phyloP scores from a whole-genome alignment of 2,329 filamentous ascomycete species.

The Fusarium sp. region DNA sequence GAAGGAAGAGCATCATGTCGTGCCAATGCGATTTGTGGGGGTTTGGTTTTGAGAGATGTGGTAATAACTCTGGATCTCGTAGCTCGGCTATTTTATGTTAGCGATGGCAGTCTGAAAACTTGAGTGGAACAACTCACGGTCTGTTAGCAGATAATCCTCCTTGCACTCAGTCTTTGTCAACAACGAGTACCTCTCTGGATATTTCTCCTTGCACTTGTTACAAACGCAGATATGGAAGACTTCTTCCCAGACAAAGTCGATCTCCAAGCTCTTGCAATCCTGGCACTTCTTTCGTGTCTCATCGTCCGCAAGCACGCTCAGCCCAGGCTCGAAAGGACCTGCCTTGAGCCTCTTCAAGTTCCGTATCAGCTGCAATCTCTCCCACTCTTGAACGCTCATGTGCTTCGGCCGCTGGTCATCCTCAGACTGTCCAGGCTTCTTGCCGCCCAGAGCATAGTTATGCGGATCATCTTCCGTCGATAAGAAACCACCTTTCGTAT shows the following conservation, averaged over 20 bases:
- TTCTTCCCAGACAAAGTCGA: conserved; percentile 96
- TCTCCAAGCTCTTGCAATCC: conserved; percentile 85
- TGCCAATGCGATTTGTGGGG: conserved; percentile 97
- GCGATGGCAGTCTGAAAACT: not conserved
- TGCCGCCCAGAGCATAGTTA: conserved; percentile 74
- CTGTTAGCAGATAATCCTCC: conserved; percentile 94
- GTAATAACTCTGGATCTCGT: conserved; percentile 86
- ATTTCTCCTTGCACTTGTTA: conserved; percentile 85
- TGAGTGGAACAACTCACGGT: conserved; percentile 66
- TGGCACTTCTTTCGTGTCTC: conserved; percentile 77
- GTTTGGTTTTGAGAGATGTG: conserved; percentile 89
- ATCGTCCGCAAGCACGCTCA: conserved; percentile 76
- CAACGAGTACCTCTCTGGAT: conserved; percentile 91
- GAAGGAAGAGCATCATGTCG: conserved; percentile 97
- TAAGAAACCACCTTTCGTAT: conserved; percentile 96
- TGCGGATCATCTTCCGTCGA: conserved; percentile 91
- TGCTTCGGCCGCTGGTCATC: conserved; percentile 76
- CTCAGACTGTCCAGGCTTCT: conserved; percentile 49
- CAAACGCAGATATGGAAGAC: conserved; percentile 82
- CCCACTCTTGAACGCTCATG: conserved; percentile 94
- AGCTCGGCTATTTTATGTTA: conserved; percentile 73
- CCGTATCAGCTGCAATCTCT: conserved; percentile 78
- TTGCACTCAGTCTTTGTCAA: conserved; percentile 96
- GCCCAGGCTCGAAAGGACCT: conserved; percentile 87
- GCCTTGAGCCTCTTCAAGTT: conserved; percentile 77